These are phyloP conservation scores for Auricularia auricula-judae DNA, from an alignment of 768 basidiomycete species.

Conservation along the genomic window DNA sequence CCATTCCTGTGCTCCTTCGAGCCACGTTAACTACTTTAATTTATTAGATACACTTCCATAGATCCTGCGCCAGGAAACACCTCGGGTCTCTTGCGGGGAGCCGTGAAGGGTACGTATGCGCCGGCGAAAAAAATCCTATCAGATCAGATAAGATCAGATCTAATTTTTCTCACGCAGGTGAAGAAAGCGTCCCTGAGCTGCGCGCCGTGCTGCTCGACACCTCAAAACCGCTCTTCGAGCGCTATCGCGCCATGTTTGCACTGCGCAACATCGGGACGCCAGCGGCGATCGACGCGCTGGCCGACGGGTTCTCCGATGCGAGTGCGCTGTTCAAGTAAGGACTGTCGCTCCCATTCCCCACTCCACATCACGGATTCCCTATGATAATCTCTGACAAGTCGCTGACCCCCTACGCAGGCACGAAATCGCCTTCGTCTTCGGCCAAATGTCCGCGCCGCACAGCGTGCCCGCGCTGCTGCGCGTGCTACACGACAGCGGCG, in stretches of 20 bases:
- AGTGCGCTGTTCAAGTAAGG: conserved; percentile 87
- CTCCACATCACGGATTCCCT: background rate
- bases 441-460: conserved; percentile 82
- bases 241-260: conserved; percentile 98
- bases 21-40: background rate
- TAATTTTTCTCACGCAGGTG: conserved; percentile 27
- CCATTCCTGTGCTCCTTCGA: background rate
- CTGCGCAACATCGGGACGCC: conserved; percentile 85
- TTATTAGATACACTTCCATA: conserved; percentile 53
- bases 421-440: conserved; percentile 97
- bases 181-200: conserved; percentile 41
- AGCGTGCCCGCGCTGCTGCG: conserved; percentile 76
- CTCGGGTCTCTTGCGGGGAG: conserved; percentile 45
- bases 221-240: conserved; percentile 66
- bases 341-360: background rate
- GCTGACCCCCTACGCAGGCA: conserved; percentile 42
- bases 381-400: background rate
- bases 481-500: conserved; percentile 59
- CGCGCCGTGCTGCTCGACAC: conserved; percentile 54
- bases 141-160: too few relatives aligned
- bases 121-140: too few relatives aligned
- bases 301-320: conserved; percentile 79
- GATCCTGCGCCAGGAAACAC: conserved; percentile 76
- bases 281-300: conserved; percentile 81
- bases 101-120: too few relatives aligned